phyloP scores from a whole-genome alignment of 1,284 basidiomycete genomes.

The Puccinia brachypodii region DNA sequence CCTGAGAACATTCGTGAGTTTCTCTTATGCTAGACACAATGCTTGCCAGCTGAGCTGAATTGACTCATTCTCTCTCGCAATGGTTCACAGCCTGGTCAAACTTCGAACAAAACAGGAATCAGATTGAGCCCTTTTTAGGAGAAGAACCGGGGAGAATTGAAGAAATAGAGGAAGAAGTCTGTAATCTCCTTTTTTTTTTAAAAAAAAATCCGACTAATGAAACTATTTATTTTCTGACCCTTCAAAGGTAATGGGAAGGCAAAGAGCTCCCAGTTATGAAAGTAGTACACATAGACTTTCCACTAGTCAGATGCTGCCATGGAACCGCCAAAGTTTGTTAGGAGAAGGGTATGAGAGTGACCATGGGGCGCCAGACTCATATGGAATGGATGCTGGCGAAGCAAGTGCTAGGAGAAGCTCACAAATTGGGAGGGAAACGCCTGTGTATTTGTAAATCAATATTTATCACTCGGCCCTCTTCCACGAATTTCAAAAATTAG shows the following conservation, averaged over 20 bases:
- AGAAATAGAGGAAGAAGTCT: conserved; percentile 36
- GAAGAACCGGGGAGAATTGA: conserved; percentile 29
- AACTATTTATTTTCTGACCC: not conserved
- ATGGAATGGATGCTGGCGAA: conserved; percentile 10
- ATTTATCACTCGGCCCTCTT: not conserved
- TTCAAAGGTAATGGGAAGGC: conserved; percentile 41
- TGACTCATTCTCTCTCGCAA: not conserved
- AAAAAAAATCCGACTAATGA: not conserved
- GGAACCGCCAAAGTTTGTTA: conserved; percentile 17
- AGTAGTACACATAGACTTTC: conserved; percentile 19
- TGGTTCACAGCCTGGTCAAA: conserved; percentile 18
- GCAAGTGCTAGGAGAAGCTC: conserved; percentile 20
- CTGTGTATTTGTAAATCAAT: conserved; percentile 20
- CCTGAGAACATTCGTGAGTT: conserved; percentile 6
- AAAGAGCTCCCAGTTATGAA: conserved; percentile 43
- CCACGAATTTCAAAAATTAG: not conserved
- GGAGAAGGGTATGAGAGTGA: conserved; percentile 23
- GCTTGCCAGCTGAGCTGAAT: not conserved
- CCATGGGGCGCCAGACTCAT: not conserved
- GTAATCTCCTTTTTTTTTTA: conserved; percentile 3
- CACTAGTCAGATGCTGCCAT: conserved; percentile 19
- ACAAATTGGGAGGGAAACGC: conserved; percentile 35
- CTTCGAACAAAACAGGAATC: conserved; percentile 16
- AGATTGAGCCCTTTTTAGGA: not conserved
- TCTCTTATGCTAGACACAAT: not conserved